Base-by-base conservation (phyloP, 495 filamentous ascomycete species). In the Hypoxylon fuscum region DNA sequence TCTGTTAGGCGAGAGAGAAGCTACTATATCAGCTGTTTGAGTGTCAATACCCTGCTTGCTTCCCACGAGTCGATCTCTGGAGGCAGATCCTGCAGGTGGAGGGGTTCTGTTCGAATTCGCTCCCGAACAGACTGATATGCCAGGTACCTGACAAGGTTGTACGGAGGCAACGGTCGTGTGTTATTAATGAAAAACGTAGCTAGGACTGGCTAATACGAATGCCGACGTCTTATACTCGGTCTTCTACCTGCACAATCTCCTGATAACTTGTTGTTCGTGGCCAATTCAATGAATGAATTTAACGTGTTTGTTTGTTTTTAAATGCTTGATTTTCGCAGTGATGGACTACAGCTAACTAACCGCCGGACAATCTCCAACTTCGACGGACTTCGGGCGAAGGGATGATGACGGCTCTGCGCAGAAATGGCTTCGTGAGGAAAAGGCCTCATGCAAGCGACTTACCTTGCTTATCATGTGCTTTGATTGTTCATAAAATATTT, bases 361-460 rank as follows among this genome's bases (percentile, higher is more conserved):
- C 17, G 49, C 51, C 52, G 53, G 59, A 57, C 46, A 51, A 51
- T 46, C 15, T 51, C 45, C 9, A 21, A 31, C 10, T 40, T 23
- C 34, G 12, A 11, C 53, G 52, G 59, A 63, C 44, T 52, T 63
- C 46, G 59, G 59, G 25, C 23, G 32, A 63, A 62, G 50, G 59
- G 59, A 62, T 21, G 38, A 55, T 34, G 37, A 38, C 35, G 3
- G 3, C 12, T 14, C 35, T 3, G 31, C 4, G 2, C 27, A 4
- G 27, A 4, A 29, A 29, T 29, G 27, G 27, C 27, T n/a, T n/a
- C n/a, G n/a, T n/a, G n/a, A n/a, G n/a, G n/a, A n/a, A n/a, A n/a
- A n/a, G n/a, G n/a, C n/a, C n/a, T n/a, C n/a, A n/a, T n/a, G n/a
- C n/a, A n/a, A n/a, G n/a, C n/a, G n/a, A n/a, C n/a, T n/a, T n/a